A percentile compares a stretch with the other conserved stretches of the same genome.
Evolutionary conservation across 176 grass and related monocot species (phyloP).

Genomic region (Oropetium thomaeum): DNA sequence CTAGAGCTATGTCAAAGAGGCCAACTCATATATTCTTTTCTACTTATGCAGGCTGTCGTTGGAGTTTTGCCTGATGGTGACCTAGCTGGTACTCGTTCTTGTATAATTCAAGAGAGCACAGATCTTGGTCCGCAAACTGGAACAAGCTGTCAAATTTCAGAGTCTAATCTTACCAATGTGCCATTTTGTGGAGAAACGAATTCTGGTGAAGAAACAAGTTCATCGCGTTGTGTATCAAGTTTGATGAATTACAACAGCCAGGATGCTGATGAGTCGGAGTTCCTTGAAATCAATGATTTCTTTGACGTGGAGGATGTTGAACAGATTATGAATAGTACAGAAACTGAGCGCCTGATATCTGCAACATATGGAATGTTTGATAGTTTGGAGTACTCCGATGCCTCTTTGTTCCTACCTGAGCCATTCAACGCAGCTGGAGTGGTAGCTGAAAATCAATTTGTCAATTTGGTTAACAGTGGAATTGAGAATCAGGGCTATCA

Average conservation of each 20-base stretch:
- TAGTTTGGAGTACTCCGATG: constrained; percentile 53
- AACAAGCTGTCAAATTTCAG: constrained; percentile 30
- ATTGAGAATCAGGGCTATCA: constrained; percentile 34
- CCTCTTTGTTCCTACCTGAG: constrained; percentile 50
- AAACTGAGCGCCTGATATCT: constrained; percentile 26
- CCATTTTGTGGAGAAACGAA: constrained; percentile 24
- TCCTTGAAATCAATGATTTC: constrained; percentile 91
- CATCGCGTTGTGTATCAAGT: not conserved
- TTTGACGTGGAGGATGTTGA: constrained; percentile 43
- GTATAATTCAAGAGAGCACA: constrained; percentile 27
- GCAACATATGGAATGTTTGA: constrained; percentile 32
- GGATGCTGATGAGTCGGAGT: constrained; percentile 56
- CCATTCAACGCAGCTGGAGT: constrained; percentile 32
- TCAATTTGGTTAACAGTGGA: constrained; percentile 37
- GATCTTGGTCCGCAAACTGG: constrained; percentile 10
- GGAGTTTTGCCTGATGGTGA: constrained; percentile 13
- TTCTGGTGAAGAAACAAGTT: constrained; percentile 40
- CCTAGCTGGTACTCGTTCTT: constrained; percentile 31
- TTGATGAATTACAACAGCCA: constrained; percentile 12
- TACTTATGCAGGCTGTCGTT: constrained; percentile 12
- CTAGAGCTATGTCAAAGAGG: too few relatives aligned
- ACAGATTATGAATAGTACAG: constrained; percentile 32
- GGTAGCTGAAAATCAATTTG: constrained; percentile 40
- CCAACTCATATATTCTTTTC: too few relatives aligned
- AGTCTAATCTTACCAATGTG: constrained; percentile 42